A percentile compares a stretch with the other conserved stretches of the same genome.
These are phyloP conservation scores for Hymenoscyphus scutula DNA, from an alignment of 2,329 filamentous ascomycete species.

Conservation along the genomic window DNA sequence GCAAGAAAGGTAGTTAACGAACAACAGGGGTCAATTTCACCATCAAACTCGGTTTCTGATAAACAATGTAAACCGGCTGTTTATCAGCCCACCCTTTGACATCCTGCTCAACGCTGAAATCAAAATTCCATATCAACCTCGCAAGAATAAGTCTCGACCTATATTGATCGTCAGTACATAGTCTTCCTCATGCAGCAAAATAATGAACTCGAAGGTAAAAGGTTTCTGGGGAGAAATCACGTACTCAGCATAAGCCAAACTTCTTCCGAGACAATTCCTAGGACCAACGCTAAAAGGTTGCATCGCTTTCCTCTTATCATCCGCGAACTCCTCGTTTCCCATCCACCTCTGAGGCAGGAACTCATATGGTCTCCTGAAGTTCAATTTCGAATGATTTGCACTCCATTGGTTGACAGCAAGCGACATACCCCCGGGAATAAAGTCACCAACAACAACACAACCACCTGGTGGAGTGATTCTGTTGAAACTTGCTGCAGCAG, in stretches of 20 bases:
- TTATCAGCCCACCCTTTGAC: neutral
- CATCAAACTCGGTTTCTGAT: conserved; percentile 8
- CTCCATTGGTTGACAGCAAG: conserved; percentile 11
- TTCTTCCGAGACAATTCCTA: conserved; percentile 23
- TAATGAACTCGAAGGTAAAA: neutral
- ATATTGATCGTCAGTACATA: neutral
- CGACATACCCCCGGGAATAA: conserved; percentile 11
- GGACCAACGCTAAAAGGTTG: conserved; percentile 20
- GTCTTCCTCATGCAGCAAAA: neutral
- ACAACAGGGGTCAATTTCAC: conserved; percentile 6
- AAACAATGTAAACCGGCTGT: neutral
- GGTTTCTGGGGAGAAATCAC: neutral
- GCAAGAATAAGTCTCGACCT: conserved; percentile 20
- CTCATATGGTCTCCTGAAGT: conserved; percentile 30
- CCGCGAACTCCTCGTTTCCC: conserved; percentile 18
- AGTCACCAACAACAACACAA: conserved; percentile 10
- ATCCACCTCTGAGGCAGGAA: conserved; percentile 37
- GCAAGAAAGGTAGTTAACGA: neutral
- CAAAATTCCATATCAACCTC: conserved; percentile 28
- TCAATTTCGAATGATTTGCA: conserved; percentile 8
- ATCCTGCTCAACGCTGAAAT: conserved; percentile 14
- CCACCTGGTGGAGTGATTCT: conserved; percentile 9
- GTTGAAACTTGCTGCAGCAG: conserved; percentile 10
- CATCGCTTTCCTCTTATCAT: conserved; percentile 17
- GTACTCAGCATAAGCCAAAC: conserved; percentile 9